A percentile compares a stretch with the other conserved stretches of the same genome.
Conservation (phyloP, 805 yeast genomes). For the Barnettozyma pratensis region DNA sequence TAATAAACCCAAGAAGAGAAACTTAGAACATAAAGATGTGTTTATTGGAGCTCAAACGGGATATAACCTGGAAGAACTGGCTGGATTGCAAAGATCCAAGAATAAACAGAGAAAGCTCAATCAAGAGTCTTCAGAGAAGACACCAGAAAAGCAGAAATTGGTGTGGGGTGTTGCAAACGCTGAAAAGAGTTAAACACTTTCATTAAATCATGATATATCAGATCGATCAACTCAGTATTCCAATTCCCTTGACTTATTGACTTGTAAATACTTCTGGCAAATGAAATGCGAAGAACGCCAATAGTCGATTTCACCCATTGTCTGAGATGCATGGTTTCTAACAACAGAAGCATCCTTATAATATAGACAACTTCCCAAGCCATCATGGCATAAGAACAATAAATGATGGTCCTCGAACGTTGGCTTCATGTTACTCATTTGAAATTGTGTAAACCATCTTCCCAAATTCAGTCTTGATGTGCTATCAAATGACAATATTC, state of each 20-base stretch:
- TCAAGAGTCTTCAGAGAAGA: background rate
- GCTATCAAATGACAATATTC: constrained; percentile 25
- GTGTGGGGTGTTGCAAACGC: constrained; percentile 13
- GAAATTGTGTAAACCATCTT: constrained; percentile 19
- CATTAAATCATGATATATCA: too few species aligned
- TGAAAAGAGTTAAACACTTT: background rate
- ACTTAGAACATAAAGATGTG: constrained; percentile 11
- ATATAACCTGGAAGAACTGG: constrained; percentile 19
- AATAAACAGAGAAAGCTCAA: constrained; percentile 1
- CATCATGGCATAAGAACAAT: constrained; percentile 18
- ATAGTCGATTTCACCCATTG: constrained; percentile 2
- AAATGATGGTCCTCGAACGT: constrained; percentile 12
- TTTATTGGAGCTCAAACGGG: constrained; percentile 7
- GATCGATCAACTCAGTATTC: background rate
- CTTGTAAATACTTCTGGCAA: constrained; percentile 2
- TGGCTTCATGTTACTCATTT: constrained; percentile 5
- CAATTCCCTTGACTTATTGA: constrained; percentile 1
- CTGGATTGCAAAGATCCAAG: constrained; percentile 8
- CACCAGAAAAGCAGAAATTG: constrained; percentile 6
- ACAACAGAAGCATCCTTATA: constrained; percentile 2
- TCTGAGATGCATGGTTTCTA: background rate
- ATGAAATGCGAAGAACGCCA: constrained; percentile 7
- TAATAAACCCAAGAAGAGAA: constrained; percentile 19
- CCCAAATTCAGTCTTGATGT: constrained; percentile 13
- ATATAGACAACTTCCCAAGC: constrained; percentile 12